Base-by-base conservation (phyloP, 345 rosid genomes). In the Triadica sebifera region DNA sequence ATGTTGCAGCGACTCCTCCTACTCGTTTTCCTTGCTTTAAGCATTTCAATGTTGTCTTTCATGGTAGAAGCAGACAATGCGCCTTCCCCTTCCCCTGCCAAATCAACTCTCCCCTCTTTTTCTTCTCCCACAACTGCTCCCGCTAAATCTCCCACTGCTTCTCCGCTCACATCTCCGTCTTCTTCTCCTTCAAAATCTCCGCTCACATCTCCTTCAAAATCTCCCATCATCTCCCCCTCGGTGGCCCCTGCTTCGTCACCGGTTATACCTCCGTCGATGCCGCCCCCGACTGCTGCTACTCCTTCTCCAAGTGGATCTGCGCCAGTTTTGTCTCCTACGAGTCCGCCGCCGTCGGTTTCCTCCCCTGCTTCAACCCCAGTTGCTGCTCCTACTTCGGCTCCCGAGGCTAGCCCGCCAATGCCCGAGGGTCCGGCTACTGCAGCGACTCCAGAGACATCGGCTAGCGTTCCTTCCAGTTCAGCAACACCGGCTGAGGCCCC, bases 401-500 rank as follows among this genome's bases (percentile, higher is more conserved):
- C 89, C 0, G 55, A 52, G 6, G 73, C 69, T 38, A 71, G 82
- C 19, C 87, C 88, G 1, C 59, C 78, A 16, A 4, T 74, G 0
- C 79, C 81, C 12, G 82, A 81, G 50, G 75, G 84, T 50, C 93
- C 90, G 3, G 78, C 20, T 8, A 68, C 61, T 6, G 67, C 79
- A 2, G 72, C 82, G 0, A 45, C 85, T 7, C 87, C 90, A 4
- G 84, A 74, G 78, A 58, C 79, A 59, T 68, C 72, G 12, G 81
- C 80, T 7, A 67, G 55, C 50, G 79, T 82, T 74, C 91, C 92
- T 0, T 77, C 91, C 0, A 85, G 81, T 77, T 83, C 90, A 0
- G 74, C 85, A 37, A 77, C 88, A 24, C 91, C 91, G 11, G 76
- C 84, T 0, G 81, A 71, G 61, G 61, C 86, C 17, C 95, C 92